phyloP scores from a whole-genome alignment of 2,329 filamentous ascomycete genomes.

The Exophiala aquamarina region DNA sequence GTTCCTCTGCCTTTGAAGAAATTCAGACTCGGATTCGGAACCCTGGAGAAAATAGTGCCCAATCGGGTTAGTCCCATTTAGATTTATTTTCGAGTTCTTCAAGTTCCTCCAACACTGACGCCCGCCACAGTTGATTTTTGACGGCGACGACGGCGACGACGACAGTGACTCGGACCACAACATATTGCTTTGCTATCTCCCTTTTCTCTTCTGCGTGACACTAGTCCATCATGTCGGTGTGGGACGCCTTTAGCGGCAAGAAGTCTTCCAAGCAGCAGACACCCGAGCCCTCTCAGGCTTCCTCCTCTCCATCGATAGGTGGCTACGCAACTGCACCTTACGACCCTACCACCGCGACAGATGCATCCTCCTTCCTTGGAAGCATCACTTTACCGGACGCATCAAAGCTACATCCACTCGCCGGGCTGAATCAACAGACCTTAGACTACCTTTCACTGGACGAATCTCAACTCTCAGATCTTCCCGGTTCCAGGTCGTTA shows the following conservation, averaged over 20 bases:
- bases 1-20: too few species aligned
- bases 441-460: constrained; percentile 95
- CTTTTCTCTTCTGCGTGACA: constrained; percentile 1
- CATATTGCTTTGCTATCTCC: constrained; percentile 4
- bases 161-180: too few species aligned
- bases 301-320: constrained; percentile 15
- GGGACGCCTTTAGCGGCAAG: constrained; percentile 62
- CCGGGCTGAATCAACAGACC: constrained; percentile 86
- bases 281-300: constrained; percentile 43
- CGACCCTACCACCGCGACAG: constrained; percentile 67
- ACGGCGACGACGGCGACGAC: background rate
- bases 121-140: too few species aligned
- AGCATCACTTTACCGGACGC: constrained; percentile 78
- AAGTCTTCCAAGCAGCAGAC: constrained; percentile 43
- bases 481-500: constrained; percentile 81
- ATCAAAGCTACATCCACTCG: constrained; percentile 84
- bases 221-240: constrained; percentile 51
- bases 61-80: too few species aligned
- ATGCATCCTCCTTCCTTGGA: constrained; percentile 83
- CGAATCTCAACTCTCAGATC: constrained; percentile 81
- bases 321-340: constrained; percentile 58
- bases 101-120: too few species aligned
- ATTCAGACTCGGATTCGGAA: too few species aligned
- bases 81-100: too few species aligned
- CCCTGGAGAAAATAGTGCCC: too few species aligned